phyloP scores from a whole-genome alignment of 164 flowering plant genomes.

The grape (Vitis vinifera) region ASM3070453v1 NC_081818.1:27075001-27075500 shows the following conservation, averaged over 20 bases:
- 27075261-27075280: slow-evolving; percentile 65
- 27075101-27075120: slow-evolving; percentile 38
- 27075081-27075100: slow-evolving; percentile 90
- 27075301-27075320: slow-evolving; percentile 97
- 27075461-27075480: slow-evolving; percentile 53
- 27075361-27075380: slow-evolving; percentile 73
- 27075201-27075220: slow-evolving; percentile 15
- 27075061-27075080: slow-evolving; percentile 95
- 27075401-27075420: slow-evolving; percentile 63
- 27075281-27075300: slow-evolving; percentile 90
- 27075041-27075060: slow-evolving; percentile 49
- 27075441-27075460: slow-evolving; percentile 49
- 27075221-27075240: slow-evolving; percentile 20
- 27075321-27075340: slow-evolving; percentile 90
- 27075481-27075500: slow-evolving; percentile 83
- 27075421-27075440: slow-evolving; percentile 81
- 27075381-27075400: slow-evolving; percentile 87
- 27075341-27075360: slow-evolving; percentile 99
- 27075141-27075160: slow-evolving; percentile 65
- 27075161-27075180: slow-evolving; percentile 57
- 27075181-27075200: slow-evolving; percentile 16
- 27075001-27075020: slow-evolving; percentile 52
- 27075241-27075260: slow-evolving; percentile 10
- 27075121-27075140: slow-evolving; percentile 9
- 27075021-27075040: slow-evolving; percentile 57